These are phyloP conservation scores for Baeospora myosura DNA, from an alignment of 1,284 basidiomycete species.

Conservation along the genomic window DNA sequence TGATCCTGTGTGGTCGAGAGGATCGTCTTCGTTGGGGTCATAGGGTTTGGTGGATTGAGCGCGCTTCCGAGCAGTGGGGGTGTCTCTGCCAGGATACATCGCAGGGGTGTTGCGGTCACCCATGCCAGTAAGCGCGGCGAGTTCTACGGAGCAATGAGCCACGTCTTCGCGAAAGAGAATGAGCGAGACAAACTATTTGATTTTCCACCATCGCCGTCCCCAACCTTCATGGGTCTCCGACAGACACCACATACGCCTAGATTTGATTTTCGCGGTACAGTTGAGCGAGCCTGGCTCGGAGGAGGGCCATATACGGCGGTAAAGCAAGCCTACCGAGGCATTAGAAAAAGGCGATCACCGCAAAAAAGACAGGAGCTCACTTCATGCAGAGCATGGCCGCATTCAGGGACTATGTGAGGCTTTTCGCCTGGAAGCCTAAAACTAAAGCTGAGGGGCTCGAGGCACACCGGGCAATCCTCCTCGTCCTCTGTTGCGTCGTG, in stretches of 20 bases:
- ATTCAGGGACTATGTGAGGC: constrained; percentile 92
- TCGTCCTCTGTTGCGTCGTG: constrained; percentile 63
- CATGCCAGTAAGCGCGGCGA: constrained; percentile 85
- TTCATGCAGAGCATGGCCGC: constrained; percentile 95
- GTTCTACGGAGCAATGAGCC: constrained; percentile 41
- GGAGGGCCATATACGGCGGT: constrained; percentile 90
- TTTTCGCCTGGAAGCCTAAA: constrained; percentile 90
- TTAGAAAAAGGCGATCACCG: constrained; percentile 10
- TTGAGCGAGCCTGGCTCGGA: constrained; percentile 49
- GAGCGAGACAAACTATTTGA: constrained; percentile 79
- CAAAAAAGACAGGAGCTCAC: constrained; percentile 36
- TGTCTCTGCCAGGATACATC: constrained; percentile 64
- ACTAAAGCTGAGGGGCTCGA: constrained; percentile 83
- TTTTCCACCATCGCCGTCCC: constrained; percentile 73
- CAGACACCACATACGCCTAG: constrained; percentile 96
- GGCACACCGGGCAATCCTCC: constrained; percentile 84
- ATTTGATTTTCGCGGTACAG: constrained; percentile 62
- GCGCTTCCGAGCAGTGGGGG: constrained; percentile 37
- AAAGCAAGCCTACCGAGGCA: constrained; percentile 76
- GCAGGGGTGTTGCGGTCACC: constrained; percentile 49
- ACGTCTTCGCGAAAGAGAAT: no score
- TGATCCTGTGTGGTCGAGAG: constrained; percentile 51
- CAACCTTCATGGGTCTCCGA: constrained; percentile 89
- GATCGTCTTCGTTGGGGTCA: constrained; percentile 78
- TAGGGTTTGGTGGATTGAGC: constrained; percentile 18